phyloP scores from a whole-genome alignment of 352 stramenopile genomes.

The Globisporangium rhizosaccharum region DNA sequence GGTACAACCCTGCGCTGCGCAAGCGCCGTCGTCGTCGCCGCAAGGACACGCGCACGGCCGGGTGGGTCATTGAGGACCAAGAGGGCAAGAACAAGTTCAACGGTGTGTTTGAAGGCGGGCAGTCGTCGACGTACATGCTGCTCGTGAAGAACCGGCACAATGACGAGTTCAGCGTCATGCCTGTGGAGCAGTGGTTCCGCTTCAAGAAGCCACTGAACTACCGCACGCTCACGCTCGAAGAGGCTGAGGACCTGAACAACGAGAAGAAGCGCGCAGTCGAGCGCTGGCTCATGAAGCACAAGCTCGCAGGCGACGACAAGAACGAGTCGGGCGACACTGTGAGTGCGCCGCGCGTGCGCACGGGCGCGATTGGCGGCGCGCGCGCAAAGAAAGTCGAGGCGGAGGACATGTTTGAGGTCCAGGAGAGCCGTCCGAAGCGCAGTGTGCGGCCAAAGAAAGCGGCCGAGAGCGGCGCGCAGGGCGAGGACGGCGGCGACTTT shows the following conservation, averaged over 20 bases:
- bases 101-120: slow-evolving; percentile 74
- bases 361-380: slow-evolving; percentile 22
- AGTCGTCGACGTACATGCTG: slow-evolving; percentile 83
- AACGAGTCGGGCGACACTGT: slow-evolving; percentile 46
- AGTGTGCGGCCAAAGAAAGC: slow-evolving; percentile 44
- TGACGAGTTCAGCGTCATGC: slow-evolving; percentile 85
- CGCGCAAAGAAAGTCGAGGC: slow-evolving; percentile 35
- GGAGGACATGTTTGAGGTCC: slow-evolving; percentile 67
- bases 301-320: slow-evolving; percentile 75
- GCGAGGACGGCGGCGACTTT: slow-evolving; percentile 82
- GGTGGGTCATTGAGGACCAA: slow-evolving; percentile 84
- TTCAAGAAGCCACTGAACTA: slow-evolving; percentile 88
- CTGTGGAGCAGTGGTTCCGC: slow-evolving; percentile 85
- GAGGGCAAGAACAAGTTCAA: slow-evolving; percentile 81
- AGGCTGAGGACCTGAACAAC: slow-evolving; percentile 84
- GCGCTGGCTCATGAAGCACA: slow-evolving; percentile 87
- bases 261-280: slow-evolving; percentile 87
- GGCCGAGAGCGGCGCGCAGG: slow-evolving; percentile 46
- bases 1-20: slow-evolving; percentile 68
- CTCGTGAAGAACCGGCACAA: slow-evolving; percentile 85
- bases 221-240: slow-evolving; percentile 77
- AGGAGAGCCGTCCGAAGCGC: slow-evolving; percentile 43
- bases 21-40: slow-evolving; percentile 72
- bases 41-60: slow-evolving; percentile 67
- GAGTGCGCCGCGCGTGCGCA: slow-evolving; percentile 61